Base-by-base conservation (phyloP, 2,329 filamentous ascomycete genomes). In the Corinectria fuckeliana region DNA sequence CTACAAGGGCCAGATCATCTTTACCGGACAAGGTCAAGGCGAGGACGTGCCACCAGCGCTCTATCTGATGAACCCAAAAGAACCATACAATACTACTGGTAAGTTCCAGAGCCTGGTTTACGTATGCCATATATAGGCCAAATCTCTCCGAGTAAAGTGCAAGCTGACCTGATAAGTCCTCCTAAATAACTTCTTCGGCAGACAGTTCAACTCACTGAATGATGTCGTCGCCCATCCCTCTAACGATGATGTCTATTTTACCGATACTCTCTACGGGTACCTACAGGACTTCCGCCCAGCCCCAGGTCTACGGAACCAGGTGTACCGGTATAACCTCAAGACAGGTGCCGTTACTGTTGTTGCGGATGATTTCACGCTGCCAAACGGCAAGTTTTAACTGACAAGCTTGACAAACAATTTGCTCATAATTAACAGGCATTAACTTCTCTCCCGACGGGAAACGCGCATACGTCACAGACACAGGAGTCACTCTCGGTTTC, bases 241-340 rank as follows among this genome's bases (percentile, higher is more conserved):
- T 10, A 86, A 82, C 56, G 78, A 80, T n/a, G 80, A 85, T 23
- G 74, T 89, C n/a, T 89, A 87, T 76, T 88, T 89, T 66, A 89
- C 86, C 1, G 86, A 89, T 58, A 82, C 84, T 0, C 77, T 81
- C 7, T 89, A 89, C 63, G 87, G 85, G 3, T 83, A 78, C 60
- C 76, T 83, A 39, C 86, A 88, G 67, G 77, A 83, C 21, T 88
- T 88, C 65, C 78, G 86, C 0, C 82, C 82, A 0, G 63, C 71
- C 5, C 85, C 85, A 0, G 80, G 80, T 0, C 69, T 88, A 10
- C 82, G 78, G 4, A 83, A 82, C 57, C 86, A 88, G 66, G 83
- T 88, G 0, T 89, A 88, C 69, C 80, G 84, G 2, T 81, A 82
- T 44, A 80, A 84, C 42, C 78, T 80, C 1, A 65, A 61, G 0